Conservation (phyloP, 2,329 filamentous ascomycete genomes). For the Dothistroma septosporum region DNA sequence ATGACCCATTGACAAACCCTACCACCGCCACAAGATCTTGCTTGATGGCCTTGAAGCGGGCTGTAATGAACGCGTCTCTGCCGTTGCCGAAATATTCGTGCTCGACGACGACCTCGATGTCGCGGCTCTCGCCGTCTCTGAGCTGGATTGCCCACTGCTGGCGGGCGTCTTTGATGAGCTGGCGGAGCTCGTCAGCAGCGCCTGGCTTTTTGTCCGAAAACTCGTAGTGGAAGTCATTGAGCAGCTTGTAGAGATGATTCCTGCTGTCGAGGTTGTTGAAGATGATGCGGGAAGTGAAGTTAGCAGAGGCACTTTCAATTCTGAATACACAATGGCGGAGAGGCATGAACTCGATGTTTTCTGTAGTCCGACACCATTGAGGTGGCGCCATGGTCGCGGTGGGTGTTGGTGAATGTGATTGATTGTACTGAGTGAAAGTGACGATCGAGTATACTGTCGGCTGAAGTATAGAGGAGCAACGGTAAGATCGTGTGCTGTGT, state of each 20-base stretch:
- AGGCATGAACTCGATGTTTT: neutral
- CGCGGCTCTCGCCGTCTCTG: constrained; percentile 1
- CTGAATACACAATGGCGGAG: constrained; percentile 4
- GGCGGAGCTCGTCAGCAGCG: neutral
- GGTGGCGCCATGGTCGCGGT: neutral
- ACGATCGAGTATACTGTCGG: neutral
- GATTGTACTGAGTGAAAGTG: neutral
- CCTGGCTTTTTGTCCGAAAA: neutral
- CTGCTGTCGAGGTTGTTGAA: neutral
- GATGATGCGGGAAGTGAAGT: constrained; percentile 3
- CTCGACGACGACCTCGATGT: constrained; percentile 3
- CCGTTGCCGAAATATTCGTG: neutral
- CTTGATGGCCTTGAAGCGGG: neutral
- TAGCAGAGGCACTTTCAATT: neutral
- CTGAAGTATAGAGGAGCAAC: neutral
- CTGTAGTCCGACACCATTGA: neutral
- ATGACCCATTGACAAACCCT: neutral
- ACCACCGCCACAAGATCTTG: neutral
- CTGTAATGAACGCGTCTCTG: neutral
- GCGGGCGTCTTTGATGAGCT: constrained; percentile 1
- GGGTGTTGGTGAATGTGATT: neutral
- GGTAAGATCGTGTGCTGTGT: neutral
- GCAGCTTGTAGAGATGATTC: neutral
- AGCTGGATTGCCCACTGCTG: constrained; percentile 1
- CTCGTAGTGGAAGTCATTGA: neutral